Percentiles rank a stretch among this genome's conserved stretches.
These are phyloP conservation scores for Epichloe scottii DNA, from an alignment of 2,329 filamentous ascomycete genomes.

Conservation along the genomic window DNA sequence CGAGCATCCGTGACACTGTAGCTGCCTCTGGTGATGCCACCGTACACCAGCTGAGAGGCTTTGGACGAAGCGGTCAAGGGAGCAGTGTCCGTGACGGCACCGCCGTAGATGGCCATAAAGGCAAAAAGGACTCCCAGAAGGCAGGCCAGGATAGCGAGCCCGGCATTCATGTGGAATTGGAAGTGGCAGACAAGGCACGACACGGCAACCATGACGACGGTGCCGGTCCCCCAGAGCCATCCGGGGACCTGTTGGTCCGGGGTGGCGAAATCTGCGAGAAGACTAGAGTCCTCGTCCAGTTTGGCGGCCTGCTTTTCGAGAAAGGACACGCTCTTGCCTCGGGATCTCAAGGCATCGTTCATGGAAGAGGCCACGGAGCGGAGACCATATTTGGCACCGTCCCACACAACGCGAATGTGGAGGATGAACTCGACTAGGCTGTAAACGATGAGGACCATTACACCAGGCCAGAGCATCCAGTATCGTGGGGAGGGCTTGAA, in stretches of 20 bases:
- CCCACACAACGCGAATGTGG: conserved; percentile 24
- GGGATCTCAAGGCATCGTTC: conserved; percentile 19
- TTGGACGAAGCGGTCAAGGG: conserved; percentile 56
- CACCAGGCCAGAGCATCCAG: conserved; percentile 32
- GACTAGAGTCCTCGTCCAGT: conserved; percentile 16
- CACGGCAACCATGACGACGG: conserved; percentile 35
- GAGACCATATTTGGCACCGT: conserved; percentile 22
- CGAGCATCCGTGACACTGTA: conserved; percentile 40
- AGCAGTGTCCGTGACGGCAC: conserved; percentile 46
- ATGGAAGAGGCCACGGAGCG: conserved; percentile 17
- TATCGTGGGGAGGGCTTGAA: conserved; percentile 26
- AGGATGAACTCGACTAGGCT: conserved; percentile 28
- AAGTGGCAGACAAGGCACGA: conserved; percentile 37
- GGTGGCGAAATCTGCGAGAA: conserved; percentile 27
- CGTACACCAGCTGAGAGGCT: conserved; percentile 56
- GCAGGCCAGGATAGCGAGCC: conserved; percentile 41
- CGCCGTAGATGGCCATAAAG: conserved; percentile 35
- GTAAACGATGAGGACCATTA: conserved; percentile 31
- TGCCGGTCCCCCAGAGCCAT: conserved; percentile 39
- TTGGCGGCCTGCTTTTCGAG: conserved; percentile 25
- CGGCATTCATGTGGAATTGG: conserved; percentile 44
- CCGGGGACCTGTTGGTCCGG: conserved; percentile 35
- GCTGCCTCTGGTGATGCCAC: conserved; percentile 46
- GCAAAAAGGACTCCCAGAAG: conserved; percentile 46
- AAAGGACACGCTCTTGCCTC: conserved; percentile 19